Evolutionary conservation across 2,329 filamentous ascomycete genomes (phyloP), one percentile per base, ranked within the genome.

Genomic region (Acephala macrosclerotiorum): DNA sequence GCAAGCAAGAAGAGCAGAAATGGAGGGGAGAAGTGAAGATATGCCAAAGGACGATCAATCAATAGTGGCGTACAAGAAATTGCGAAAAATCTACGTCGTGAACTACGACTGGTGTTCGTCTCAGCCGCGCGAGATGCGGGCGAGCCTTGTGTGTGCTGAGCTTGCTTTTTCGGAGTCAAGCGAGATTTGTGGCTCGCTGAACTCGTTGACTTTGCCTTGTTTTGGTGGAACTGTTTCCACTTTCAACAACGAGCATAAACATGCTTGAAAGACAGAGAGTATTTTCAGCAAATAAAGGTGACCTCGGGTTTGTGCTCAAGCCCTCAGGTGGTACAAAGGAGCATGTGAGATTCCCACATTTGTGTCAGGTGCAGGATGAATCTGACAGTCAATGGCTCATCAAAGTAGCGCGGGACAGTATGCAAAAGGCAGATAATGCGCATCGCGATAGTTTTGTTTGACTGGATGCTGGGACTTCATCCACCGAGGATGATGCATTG

Each of bases 201-300:
- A 18, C 16, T n/a, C n/a, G 42, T 20, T 45, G 42, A 45, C 16
- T 45, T 20, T 45, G 16, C 42, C 42, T 45, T 45, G n/a, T 45
- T 20, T n/a, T 2, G 42, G 16, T 45, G 42, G 16, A 9, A n/a
- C 42, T 40, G 9, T 14, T 45, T 45, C 42, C 18, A n/a, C 16
- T 45, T 20, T 45, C 42, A n/a, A 45, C 12, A n/a, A 7, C 42
- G 18, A n/a, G 42, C 18, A 45, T 45, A 8, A 45, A 9, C 18
- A 3, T 40, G n/a, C 14, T 97, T 79, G 8, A 3, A 45, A 45
- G 36, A 40, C 18, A 11, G 3, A 40, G 36, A 40, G 12, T 12
- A 12, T 12, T 3, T 40, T 40, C 36, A 40, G 9, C 36, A 11
- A 40, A 40, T 40, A 40, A 40, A 16, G 18, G 36, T 12, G 12